Evolutionary conservation across 768 basidiomycete genomes (phyloP).

Genomic region (Mycena epipterygia): DNA sequence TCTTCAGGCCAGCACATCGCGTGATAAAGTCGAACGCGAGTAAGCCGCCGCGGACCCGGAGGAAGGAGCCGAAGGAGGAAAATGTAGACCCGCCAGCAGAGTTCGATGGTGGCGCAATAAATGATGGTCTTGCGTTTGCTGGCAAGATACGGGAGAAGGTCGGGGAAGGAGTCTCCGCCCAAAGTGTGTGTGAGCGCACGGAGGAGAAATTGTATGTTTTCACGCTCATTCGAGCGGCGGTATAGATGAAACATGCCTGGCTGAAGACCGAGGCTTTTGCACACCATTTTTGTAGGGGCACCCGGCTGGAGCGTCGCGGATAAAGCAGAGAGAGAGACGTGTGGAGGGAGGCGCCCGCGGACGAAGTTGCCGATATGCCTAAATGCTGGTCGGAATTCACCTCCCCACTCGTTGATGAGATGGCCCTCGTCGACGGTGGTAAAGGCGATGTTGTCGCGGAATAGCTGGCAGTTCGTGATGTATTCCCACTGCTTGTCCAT

Average conservation of each 20-base stretch:
- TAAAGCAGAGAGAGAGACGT: constrained; percentile 14
- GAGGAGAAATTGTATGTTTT: constrained; percentile 16
- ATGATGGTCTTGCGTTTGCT: constrained; percentile 30
- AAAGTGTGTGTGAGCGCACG: constrained; percentile 16
- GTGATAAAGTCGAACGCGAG: constrained; percentile 28
- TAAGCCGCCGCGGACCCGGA: constrained; percentile 9
- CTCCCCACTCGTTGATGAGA: constrained; percentile 28
- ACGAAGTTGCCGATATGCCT: constrained; percentile 18
- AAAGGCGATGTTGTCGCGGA: constrained; percentile 16
- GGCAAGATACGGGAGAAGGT: constrained; percentile 13
- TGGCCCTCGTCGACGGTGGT: constrained; percentile 17
- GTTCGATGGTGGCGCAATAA: constrained; percentile 32
- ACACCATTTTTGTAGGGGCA: background rate
- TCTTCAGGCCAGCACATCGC: constrained; percentile 25
- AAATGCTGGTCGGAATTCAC: constrained; percentile 11
- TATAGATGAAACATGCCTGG: background rate
- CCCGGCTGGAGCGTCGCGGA: constrained; percentile 32
- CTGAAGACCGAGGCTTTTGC: constrained; percentile 22
- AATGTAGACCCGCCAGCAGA: constrained; percentile 22
- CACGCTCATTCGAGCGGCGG: constrained; percentile 27
- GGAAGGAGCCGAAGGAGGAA: constrained; percentile 24
- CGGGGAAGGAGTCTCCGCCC: constrained; percentile 19
- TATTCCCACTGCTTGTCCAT: constrained; percentile 13
- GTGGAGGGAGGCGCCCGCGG: constrained; percentile 22
- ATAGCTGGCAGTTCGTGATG: constrained; percentile 6